A percentile compares a stretch with the other conserved stretches of the same genome.
Conservation (phyloP, 257 asterid genomes). For the Solanum chilense region DNA sequence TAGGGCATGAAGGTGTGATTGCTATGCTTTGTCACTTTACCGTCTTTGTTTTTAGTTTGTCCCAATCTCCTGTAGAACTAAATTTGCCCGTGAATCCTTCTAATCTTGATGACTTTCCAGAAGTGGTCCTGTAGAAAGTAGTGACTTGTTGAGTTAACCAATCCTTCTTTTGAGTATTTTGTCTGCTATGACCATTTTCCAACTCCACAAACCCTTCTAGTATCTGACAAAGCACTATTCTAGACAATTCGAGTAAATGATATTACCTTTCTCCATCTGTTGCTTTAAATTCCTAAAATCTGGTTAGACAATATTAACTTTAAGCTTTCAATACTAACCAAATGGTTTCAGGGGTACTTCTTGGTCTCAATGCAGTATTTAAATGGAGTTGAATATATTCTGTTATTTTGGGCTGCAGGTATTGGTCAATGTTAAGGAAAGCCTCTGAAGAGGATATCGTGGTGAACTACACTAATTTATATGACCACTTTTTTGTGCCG, state of each 20-base stretch:
- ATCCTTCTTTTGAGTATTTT: neutral
- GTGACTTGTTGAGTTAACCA: neutral
- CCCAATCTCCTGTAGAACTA: neutral
- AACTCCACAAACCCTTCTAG: neutral
- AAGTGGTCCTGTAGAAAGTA: neutral
- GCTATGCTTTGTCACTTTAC: neutral
- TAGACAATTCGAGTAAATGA: neutral
- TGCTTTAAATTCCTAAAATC: neutral
- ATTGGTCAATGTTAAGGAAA: slow-evolving; percentile 49
- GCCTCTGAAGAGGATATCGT: slow-evolving; percentile 49
- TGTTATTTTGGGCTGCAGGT: slow-evolving; percentile 28
- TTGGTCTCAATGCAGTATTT: neutral
- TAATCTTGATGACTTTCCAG: neutral
- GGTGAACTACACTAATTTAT: slow-evolving; percentile 39
- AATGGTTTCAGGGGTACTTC: neutral
- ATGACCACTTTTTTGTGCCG: slow-evolving; percentile 45
- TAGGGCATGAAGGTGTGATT: neutral
- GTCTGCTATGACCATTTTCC: neutral
- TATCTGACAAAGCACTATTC: too few relatives aligned
- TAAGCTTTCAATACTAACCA: neutral
- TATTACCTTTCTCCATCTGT: neutral
- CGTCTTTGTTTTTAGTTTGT: neutral
- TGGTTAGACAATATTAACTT: neutral
- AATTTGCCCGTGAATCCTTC: neutral
- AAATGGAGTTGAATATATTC: neutral